These are phyloP conservation scores for Tolypocladium inflatum DNA, from an alignment of 2,329 filamentous ascomycete species.

Conservation along the genomic window DNA sequence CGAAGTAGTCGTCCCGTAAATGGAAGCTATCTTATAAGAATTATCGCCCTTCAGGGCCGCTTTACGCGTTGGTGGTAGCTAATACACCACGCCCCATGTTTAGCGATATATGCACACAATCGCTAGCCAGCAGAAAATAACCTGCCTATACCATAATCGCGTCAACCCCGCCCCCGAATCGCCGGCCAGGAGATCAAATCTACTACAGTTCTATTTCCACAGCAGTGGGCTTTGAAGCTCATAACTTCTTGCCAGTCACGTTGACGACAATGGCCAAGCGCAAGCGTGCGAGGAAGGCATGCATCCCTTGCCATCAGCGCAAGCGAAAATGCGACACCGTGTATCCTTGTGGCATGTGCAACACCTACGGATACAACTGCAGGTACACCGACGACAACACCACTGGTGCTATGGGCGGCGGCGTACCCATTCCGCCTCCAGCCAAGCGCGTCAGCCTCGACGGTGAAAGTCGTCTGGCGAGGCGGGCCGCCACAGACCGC, in stretches of 20 bases:
- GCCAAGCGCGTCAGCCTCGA: constrained; percentile 5
- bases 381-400: constrained; percentile 5
- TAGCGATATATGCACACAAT: too few relatives aligned
- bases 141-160: too few relatives aligned
- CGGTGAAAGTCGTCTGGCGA: constrained; percentile 1
- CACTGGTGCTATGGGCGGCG: background rate
- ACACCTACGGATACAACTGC: constrained; percentile 13
- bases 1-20: too few relatives aligned
- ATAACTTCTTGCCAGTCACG: constrained; percentile 2
- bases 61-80: too few relatives aligned
- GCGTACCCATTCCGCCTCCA: background rate
- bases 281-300: constrained; percentile 12
- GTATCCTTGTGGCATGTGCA: constrained; percentile 12
- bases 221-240: background rate
- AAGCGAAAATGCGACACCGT: constrained; percentile 14
- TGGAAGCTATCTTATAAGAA: too few relatives aligned
- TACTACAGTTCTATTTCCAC: too few relatives aligned
- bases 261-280: constrained; percentile 6
- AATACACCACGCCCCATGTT: too few relatives aligned
- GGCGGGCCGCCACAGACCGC: background rate
- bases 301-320: constrained; percentile 12
- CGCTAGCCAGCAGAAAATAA: too few relatives aligned
- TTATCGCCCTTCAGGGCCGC: too few relatives aligned
- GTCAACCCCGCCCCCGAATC: too few relatives aligned
- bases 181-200: too few relatives aligned